These are phyloP conservation scores for Collybiopsis confluens DNA, from an alignment of 768 basidiomycete species.

Conservation along the genomic window DNA sequence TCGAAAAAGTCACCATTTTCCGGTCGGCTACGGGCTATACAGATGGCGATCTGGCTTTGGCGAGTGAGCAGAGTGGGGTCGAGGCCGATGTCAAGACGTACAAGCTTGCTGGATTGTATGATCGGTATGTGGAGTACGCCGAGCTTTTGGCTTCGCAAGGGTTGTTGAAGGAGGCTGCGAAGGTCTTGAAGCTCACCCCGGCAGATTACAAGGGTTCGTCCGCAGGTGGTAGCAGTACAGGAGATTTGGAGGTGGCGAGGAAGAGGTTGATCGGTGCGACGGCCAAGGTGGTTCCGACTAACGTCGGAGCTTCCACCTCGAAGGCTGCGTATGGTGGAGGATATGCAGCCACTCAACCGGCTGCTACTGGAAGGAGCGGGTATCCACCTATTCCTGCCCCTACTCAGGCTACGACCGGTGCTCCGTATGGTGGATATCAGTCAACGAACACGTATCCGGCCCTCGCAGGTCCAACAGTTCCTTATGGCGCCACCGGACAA, in stretches of 20 bases:
- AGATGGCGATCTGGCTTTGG: conserved; percentile 60
- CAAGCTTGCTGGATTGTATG: conserved; percentile 84
- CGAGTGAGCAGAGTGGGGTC: conserved; percentile 27
- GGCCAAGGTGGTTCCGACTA: conserved; percentile 19
- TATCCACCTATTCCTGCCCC: conserved; percentile 5
- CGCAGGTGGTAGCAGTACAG: conserved; percentile 3
- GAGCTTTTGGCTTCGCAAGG: conserved; percentile 89
- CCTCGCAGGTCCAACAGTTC: neutral
- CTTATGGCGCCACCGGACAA: neutral
- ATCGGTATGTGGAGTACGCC: conserved; percentile 94
- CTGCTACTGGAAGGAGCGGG: neutral
- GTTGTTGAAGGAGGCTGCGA: conserved; percentile 75
- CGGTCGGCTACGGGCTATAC: conserved; percentile 77
- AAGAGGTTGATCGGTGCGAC: conserved; percentile 34
- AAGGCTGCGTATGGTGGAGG: neutral
- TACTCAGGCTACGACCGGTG: conserved; percentile 11
- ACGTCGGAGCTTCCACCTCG: conserved; percentile 9
- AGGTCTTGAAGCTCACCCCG: conserved; percentile 79
- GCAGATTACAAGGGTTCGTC: conserved; percentile 64
- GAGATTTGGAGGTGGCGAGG: conserved; percentile 31
- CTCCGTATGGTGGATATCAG: conserved; percentile 7
- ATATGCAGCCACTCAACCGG: neutral
- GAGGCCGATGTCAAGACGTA: conserved; percentile 57
- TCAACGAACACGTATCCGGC: neutral
- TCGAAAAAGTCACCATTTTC: conserved; percentile 97